Evolutionary conservation across 805 yeast species (phyloP).

Genomic region (Metschnikowia koreensis): DNA sequence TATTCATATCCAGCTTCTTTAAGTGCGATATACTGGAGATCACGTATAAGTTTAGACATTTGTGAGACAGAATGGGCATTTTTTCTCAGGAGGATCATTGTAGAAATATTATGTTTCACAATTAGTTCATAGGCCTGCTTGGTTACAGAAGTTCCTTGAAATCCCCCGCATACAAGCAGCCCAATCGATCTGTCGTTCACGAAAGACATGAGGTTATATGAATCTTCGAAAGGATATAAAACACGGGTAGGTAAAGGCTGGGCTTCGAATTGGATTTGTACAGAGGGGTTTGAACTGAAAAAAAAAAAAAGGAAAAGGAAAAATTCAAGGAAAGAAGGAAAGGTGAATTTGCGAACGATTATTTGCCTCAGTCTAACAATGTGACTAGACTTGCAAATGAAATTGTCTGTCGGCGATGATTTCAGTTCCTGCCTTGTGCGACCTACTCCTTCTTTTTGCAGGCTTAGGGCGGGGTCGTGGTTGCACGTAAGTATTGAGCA

Average conservation of each 20-base stretch:
- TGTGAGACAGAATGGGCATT: conserved; percentile 51
- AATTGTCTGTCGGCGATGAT: conserved; percentile 8
- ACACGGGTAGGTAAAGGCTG: neutral
- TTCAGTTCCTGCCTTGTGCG: conserved; percentile 9
- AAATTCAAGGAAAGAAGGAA: neutral
- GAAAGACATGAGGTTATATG: neutral
- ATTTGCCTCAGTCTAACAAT: neutral
- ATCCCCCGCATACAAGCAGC: conserved; percentile 58
- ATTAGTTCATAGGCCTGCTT: conserved; percentile 53
- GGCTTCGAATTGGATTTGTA: no score
- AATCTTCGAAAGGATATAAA: neutral
- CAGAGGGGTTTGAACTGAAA: no score
- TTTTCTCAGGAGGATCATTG: conserved; percentile 51
- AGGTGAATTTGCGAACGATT: neutral
- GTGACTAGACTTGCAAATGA: neutral
- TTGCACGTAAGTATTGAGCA: no score
- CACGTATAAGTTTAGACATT: conserved; percentile 47
- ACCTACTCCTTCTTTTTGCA: neutral
- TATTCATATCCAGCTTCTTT: conserved; percentile 46
- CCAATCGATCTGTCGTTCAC: conserved; percentile 30
- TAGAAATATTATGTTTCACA: conserved; percentile 48
- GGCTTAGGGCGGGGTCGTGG: neutral
- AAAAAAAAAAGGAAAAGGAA: no score
- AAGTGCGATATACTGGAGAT: conserved; percentile 54
- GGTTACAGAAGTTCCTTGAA: conserved; percentile 53